phyloP scores from a whole-genome alignment of 495 filamentous ascomycete genomes.

The Aspergillus asperescens region DNA sequence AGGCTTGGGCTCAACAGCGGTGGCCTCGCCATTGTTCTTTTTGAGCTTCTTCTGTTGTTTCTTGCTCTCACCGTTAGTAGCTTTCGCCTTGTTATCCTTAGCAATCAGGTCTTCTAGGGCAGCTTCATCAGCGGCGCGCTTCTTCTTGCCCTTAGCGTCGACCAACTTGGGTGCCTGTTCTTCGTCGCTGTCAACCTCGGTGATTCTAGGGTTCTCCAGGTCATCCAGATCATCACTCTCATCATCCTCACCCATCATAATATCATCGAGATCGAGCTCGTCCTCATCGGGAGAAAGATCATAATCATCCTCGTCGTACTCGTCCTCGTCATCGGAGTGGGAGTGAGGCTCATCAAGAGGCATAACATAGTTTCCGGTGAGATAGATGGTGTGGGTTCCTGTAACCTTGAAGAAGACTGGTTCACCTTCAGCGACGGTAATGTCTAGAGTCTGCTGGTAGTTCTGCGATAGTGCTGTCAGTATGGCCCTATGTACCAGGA shows the following conservation, averaged over 20 bases:
- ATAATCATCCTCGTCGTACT: conserved; percentile 69
- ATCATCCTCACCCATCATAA: conserved; percentile 59
- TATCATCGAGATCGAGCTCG: conserved; percentile 44
- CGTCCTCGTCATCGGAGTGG: conserved; percentile 52
- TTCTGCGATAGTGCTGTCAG: conserved; percentile 48
- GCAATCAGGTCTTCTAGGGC: conserved; percentile 47
- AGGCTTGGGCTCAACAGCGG: conserved; percentile 42
- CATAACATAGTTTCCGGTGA: conserved; percentile 93
- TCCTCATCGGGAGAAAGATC: conserved; percentile 79
- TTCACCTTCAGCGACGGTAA: conserved; percentile 82
- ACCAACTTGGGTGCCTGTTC: conserved; percentile 80
- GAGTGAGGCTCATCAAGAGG: conserved; percentile 47
- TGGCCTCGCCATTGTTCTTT: conserved; percentile 89
- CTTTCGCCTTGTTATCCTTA: conserved; percentile 60
- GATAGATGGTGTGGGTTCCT: conserved; percentile 82
- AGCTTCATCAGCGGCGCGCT: conserved; percentile 71
- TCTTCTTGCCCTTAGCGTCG: conserved; percentile 73
- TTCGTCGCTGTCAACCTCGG: conserved; percentile 71
- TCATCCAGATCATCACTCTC: conserved; percentile 82
- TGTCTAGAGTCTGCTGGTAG: conserved; percentile 92
- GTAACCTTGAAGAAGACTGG: conserved; percentile 83
- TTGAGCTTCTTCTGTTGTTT: conserved; percentile 98
- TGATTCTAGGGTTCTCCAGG: conserved; percentile 72
- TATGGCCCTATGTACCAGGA: neutral
- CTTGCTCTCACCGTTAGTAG: conserved; percentile 68